A percentile compares a stretch with the other conserved stretches of the same genome.
Conservation (phyloP, 2,329 filamentous ascomycete species). For the Furcasterigmium furcatum region DNA sequence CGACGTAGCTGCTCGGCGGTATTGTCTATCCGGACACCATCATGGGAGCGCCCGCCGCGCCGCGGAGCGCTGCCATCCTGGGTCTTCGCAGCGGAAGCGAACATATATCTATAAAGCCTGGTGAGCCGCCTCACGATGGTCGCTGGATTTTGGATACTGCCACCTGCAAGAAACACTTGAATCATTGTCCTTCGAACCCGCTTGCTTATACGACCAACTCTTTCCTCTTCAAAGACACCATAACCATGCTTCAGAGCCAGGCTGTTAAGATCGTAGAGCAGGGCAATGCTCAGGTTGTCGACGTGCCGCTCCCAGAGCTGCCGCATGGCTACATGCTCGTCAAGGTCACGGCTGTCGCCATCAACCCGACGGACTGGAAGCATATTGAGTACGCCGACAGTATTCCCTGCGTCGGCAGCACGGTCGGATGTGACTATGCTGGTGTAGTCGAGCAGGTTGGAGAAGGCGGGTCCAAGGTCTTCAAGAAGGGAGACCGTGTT, state of each 20-base stretch:
- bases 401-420: conserved; percentile 7
- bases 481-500: conserved; percentile 42
- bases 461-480: conserved; percentile 31
- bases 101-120: no score
- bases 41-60: no score
- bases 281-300: conserved; percentile 5
- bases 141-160: no score
- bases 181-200: no score
- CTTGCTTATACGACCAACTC: no score
- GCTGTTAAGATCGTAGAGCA: conserved; percentile 6
- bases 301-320: conserved; percentile 3
- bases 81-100: no score
- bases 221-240: no score
- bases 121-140: no score
- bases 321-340: conserved; percentile 19
- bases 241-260: conserved; percentile 10
- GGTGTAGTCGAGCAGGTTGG: conserved; percentile 45
- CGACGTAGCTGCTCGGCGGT: no score
- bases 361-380: conserved; percentile 29
- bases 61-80: no score
- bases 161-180: no score
- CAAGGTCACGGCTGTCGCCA: conserved; percentile 22
- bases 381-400: conserved; percentile 14
- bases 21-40: no score
- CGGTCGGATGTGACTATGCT: conserved; percentile 40